A percentile compares a stretch with the other conserved stretches of the same genome.
Conservation (phyloP, 2,329 filamentous ascomycete genomes). For the Penicillium sp. region DNA sequence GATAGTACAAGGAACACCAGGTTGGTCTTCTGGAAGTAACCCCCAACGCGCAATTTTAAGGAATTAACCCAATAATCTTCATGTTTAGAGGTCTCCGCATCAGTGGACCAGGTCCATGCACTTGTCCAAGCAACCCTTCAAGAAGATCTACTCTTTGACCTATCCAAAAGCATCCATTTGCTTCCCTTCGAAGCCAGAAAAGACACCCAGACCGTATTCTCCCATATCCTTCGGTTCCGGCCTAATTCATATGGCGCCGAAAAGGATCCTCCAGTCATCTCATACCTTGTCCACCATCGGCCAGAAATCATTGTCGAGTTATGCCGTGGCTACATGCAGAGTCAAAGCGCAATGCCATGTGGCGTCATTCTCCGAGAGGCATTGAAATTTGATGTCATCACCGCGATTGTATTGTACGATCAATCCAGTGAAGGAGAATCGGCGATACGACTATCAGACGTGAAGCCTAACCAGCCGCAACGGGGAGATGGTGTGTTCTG, state of each 20-base stretch:
- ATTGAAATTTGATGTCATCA: slow-evolving; percentile 84
- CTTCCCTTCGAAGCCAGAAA: slow-evolving; percentile 95
- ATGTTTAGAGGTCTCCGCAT: slow-evolving; percentile 76
- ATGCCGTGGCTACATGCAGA: slow-evolving; percentile 83
- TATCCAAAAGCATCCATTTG: slow-evolving; percentile 77
- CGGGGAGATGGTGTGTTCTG: slow-evolving; percentile 86
- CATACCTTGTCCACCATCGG: slow-evolving; percentile 81
- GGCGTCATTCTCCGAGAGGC: slow-evolving; percentile 87
- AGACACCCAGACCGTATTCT: slow-evolving; percentile 93
- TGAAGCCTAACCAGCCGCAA: slow-evolving; percentile 73
- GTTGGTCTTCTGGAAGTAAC: slow-evolving; percentile 45
- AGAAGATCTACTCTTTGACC: slow-evolving; percentile 81
- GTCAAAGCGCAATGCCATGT: slow-evolving; percentile 87
- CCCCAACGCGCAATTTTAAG: not conserved
- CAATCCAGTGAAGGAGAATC: slow-evolving; percentile 73
- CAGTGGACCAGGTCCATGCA: slow-evolving; percentile 81
- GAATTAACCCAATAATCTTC: slow-evolving; percentile 2
- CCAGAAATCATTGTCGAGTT: slow-evolving; percentile 85
- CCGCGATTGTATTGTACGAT: slow-evolving; percentile 89
- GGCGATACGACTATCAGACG: slow-evolving; percentile 71
- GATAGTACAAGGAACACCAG: slow-evolving; percentile 87
- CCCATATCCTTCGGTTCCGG: slow-evolving; percentile 88
- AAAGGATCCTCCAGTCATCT: slow-evolving; percentile 78
- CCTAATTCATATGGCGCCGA: slow-evolving; percentile 60
- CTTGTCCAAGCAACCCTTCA: slow-evolving; percentile 81